These are phyloP conservation scores for Herpomyces periplanetae DNA, from an alignment of 2,329 filamentous ascomycete genomes.

Conservation along the genomic window DNA sequence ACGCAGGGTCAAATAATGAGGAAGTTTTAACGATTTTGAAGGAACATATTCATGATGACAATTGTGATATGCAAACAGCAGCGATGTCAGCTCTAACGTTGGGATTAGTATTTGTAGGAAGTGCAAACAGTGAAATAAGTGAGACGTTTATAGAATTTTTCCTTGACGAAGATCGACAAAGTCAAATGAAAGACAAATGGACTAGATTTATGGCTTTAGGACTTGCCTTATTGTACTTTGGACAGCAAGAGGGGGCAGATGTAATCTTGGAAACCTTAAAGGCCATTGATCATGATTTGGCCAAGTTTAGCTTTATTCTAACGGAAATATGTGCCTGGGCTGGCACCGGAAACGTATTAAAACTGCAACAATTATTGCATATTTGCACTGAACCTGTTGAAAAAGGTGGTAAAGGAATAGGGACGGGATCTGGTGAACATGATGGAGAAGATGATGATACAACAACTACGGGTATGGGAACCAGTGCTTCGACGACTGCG, in stretches of 20 bases:
- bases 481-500: too few species aligned
- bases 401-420: constrained; percentile 64
- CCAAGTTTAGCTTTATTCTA: constrained; percentile 68
- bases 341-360: constrained; percentile 76
- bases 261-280: constrained; percentile 87
- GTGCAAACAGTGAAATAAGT: constrained; percentile 56
- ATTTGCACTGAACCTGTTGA: constrained; percentile 95
- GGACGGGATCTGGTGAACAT: too few species aligned
- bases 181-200: constrained; percentile 88
- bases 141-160: constrained; percentile 70
- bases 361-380: constrained; percentile 82
- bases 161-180: constrained; percentile 63
- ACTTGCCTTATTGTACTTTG: constrained; percentile 71
- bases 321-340: constrained; percentile 94
- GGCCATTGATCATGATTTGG: constrained; percentile 83
- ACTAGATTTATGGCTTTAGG: constrained; percentile 81
- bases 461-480: too few species aligned
- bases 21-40: constrained; percentile 50
- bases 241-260: constrained; percentile 90
- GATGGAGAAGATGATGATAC: too few species aligned
- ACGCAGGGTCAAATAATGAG: constrained; percentile 71
- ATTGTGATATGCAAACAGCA: constrained; percentile 65
- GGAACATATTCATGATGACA: constrained; percentile 50
- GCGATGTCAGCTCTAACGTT: constrained; percentile 77
- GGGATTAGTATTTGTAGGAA: constrained; percentile 67